Evolutionary conservation across 1,284 basidiomycete species (phyloP).

Genomic region (Agaricales sp.): DNA sequence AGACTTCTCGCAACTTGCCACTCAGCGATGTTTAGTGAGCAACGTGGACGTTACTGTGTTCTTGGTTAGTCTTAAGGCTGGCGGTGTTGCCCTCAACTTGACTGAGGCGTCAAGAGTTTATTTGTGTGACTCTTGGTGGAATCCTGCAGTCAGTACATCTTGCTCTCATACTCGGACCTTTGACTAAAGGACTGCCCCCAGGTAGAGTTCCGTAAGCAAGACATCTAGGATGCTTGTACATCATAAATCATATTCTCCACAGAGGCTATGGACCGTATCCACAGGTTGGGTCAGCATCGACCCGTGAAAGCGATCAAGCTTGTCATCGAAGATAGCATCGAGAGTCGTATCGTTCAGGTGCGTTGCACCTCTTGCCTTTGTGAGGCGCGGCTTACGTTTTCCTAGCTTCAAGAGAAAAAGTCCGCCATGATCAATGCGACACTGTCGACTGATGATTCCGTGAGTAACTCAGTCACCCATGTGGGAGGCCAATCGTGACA

Average conservation of each 20-base stretch:
- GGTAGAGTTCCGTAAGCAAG: conserved; percentile 73
- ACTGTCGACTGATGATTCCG: conserved; percentile 66
- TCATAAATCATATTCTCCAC: conserved; percentile 16
- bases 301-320: conserved; percentile 92
- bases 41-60: conserved; percentile 95
- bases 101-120: conserved; percentile 93
- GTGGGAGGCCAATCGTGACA: too few species aligned
- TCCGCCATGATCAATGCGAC: conserved; percentile 78
- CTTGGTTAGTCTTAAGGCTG: conserved; percentile 91
- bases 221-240: too few species aligned
- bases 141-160: conserved; percentile 54
- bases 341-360: conserved; percentile 83
- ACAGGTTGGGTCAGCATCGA: conserved; percentile 84
- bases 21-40: conserved; percentile 78
- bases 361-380: conserved; percentile 7
- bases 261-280: conserved; percentile 97
- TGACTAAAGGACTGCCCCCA: too few species aligned
- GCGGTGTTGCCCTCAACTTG: conserved; percentile 89
- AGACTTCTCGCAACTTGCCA: conserved; percentile 8
- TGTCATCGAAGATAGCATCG: conserved; percentile 94
- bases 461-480: too few species aligned
- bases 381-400: conserved; percentile 2
- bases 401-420: conserved; percentile 89
- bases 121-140: conserved; percentile 90
- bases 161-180: conserved; percentile 10